Evolutionary conservation across 2,329 filamentous ascomycete species (phyloP).

Genomic region (Knoxdaviesia capensis): DNA sequence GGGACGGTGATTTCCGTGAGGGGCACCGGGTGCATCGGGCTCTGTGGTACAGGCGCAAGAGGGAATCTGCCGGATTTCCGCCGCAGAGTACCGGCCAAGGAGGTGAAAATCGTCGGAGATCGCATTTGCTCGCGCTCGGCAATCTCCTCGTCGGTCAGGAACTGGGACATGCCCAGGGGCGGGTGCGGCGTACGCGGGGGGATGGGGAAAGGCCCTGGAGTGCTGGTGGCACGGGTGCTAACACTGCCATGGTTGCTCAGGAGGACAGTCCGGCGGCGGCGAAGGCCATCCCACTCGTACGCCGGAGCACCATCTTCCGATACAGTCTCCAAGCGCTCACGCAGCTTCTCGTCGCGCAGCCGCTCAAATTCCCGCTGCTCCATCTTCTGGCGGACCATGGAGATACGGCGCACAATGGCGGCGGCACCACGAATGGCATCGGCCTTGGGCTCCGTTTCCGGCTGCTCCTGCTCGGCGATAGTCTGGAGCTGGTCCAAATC

Average conservation of each 20-base stretch:
- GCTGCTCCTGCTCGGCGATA: slow-evolving; percentile 84
- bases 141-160: slow-evolving; percentile 48
- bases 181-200: slow-evolving; percentile 33
- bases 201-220: slow-evolving; percentile 13
- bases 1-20: slow-evolving; percentile 39
- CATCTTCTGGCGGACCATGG: slow-evolving; percentile 51
- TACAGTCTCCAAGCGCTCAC: slow-evolving; percentile 52
- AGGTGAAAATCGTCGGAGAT: slow-evolving; percentile 26
- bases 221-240: slow-evolving; percentile 10
- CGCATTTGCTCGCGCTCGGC: slow-evolving; percentile 24
- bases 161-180: slow-evolving; percentile 71
- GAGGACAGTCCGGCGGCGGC: slow-evolving; percentile 43
- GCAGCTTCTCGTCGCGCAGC: slow-evolving; percentile 57
- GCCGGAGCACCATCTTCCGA: slow-evolving; percentile 48
- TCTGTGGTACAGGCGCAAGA: slow-evolving; percentile 21
- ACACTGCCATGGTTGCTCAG: slow-evolving; percentile 1
- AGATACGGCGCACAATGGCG: slow-evolving; percentile 71
- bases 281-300: slow-evolving; percentile 82
- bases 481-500: slow-evolving; percentile 91
- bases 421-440: slow-evolving; percentile 86
- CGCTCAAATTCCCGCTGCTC: slow-evolving; percentile 63
- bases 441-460: slow-evolving; percentile 90
- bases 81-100: slow-evolving; percentile 35
- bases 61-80: slow-evolving; percentile 13
- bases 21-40: slow-evolving; percentile 39